Conservation (phyloP, 164 flowering plant genomes). For the Magnolia sinica region DNA sequence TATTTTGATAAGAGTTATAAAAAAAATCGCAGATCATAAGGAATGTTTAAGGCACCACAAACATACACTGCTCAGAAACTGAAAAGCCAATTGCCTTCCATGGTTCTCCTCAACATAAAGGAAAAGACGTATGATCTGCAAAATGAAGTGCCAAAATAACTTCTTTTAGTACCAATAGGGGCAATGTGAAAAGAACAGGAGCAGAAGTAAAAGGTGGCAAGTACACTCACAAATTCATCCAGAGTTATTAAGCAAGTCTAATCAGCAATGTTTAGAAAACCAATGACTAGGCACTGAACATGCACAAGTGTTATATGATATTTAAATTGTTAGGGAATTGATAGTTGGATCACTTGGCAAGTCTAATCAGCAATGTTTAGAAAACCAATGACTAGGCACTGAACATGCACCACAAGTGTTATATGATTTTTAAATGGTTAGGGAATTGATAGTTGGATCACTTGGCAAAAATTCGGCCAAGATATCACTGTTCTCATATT, state of each 20-base stretch:
- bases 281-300: background rate
- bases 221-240: background rate
- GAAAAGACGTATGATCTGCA: constrained; percentile 88
- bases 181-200: background rate
- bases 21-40: background rate
- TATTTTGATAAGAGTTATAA: background rate
- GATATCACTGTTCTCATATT: too few relatives aligned
- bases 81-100: constrained; percentile 67
- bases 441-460: too few relatives aligned
- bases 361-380: background rate
- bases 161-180: constrained; percentile 7
- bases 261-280: background rate
- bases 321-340: too few relatives aligned
- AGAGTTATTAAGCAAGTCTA: background rate
- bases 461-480: too few relatives aligned
- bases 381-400: background rate
- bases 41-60: background rate
- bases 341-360: too few relatives aligned
- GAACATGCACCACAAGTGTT: background rate
- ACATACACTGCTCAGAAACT: constrained; percentile 82
- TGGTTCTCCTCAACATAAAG: constrained; percentile 66
- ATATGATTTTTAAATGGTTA: too few relatives aligned
- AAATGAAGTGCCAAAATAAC: constrained; percentile 6
- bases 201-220: background rate
- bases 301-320: background rate